phyloP scores from a whole-genome alignment of 805 yeast genomes.

The Saccharomycopsis sp. region DNA sequence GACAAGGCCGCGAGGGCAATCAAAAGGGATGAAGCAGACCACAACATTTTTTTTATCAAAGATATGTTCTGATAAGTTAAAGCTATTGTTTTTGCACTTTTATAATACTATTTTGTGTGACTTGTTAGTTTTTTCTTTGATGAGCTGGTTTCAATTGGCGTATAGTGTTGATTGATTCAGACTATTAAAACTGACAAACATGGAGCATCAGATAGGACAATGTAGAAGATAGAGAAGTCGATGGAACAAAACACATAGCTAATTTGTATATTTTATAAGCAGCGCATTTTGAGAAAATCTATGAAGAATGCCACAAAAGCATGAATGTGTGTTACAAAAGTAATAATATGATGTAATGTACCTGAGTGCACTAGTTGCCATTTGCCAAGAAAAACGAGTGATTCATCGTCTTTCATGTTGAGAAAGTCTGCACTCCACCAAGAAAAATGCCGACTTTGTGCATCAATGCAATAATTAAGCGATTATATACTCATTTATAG shows the following conservation, averaged over 20 bases:
- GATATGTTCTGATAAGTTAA: background rate
- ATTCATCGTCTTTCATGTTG: no score
- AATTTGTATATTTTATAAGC: background rate
- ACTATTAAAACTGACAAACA: no score
- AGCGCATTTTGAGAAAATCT: background rate
- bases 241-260: background rate
- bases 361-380: no score
- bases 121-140: background rate
- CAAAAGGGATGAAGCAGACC: background rate
- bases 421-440: no score
- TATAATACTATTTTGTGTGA: background rate
- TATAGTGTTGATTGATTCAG: background rate
- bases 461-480: no score
- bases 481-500: no score
- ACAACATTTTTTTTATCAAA: background rate
- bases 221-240: background rate
- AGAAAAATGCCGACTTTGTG: no score
- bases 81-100: background rate
- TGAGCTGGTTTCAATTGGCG: background rate
- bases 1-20: constrained; percentile 5
- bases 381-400: background rate
- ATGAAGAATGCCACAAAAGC: background rate
- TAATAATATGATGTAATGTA: no score
- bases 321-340: background rate
- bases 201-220: no score